Percentiles rank a stretch among this genome's conserved stretches.
Conservation (phyloP, 768 basidiomycete genomes). For the Chalciporus pseudorubinellus region DNA sequence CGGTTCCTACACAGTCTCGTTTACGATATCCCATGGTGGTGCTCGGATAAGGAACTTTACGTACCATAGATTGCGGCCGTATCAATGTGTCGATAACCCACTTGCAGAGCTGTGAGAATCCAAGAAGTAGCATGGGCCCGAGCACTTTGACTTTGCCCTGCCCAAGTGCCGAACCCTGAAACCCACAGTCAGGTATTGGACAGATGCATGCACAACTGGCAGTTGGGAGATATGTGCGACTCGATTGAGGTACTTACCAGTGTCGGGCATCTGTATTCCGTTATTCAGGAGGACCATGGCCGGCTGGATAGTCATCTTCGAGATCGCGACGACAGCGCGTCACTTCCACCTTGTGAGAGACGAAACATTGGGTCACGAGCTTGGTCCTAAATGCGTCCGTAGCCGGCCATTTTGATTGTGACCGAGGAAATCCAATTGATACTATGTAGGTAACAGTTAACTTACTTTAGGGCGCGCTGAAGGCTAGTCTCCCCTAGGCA, state of each 20-base stretch:
- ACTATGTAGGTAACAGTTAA: too few relatives aligned
- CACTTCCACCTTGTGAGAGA: not conserved
- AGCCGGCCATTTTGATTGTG: not conserved
- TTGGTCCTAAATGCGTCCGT: not conserved
- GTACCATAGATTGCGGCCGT: constrained; percentile 37
- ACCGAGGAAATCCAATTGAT: not conserved
- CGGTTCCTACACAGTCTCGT: constrained; percentile 32
- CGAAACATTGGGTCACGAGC: not conserved
- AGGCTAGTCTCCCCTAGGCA: too few relatives aligned
- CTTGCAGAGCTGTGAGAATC: constrained; percentile 22
- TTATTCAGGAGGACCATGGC: constrained; percentile 18
- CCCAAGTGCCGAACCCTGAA: constrained; percentile 2
- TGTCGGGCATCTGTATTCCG: constrained; percentile 22
- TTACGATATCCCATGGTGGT: not conserved
- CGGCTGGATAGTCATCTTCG: not conserved
- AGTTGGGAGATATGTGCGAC: not conserved
- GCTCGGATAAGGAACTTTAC: too few relatives aligned
- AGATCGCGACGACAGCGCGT: too few relatives aligned
- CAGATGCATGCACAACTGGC: not conserved
- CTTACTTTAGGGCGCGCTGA: too few relatives aligned
- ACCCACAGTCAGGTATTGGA: not conserved
- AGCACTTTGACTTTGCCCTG: not conserved
- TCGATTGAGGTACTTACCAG: constrained; percentile 24
- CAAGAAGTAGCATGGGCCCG: not conserved
- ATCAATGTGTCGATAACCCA: constrained; percentile 43